These are phyloP conservation scores for Populus hybrid DNA, from an alignment of 441 rosid genomes.

Conservation along the genomic window DNA sequence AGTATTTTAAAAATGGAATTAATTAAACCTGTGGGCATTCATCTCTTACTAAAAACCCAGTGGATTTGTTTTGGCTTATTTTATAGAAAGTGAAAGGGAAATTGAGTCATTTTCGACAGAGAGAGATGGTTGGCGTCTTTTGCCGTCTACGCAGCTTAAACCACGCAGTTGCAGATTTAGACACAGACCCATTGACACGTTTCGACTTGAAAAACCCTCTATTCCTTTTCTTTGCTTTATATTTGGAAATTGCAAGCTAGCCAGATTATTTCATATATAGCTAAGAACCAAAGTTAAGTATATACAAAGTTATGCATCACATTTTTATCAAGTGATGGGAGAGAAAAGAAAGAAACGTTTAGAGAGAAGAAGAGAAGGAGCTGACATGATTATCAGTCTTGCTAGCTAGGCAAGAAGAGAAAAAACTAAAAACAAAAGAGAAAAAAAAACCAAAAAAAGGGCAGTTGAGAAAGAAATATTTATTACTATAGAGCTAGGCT, in stretches of 20 bases:
- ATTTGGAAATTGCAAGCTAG: background rate
- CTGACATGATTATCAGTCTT: slow-evolving; percentile 21
- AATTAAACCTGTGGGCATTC: slow-evolving; percentile 29
- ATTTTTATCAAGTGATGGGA: background rate
- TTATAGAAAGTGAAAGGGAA: slow-evolving; percentile 19
- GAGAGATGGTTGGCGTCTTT: slow-evolving; percentile 50
- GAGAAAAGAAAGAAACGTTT: slow-evolving; percentile 10
- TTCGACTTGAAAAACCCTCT: slow-evolving; percentile 21
- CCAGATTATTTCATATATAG: slow-evolving; percentile 20
- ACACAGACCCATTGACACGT: slow-evolving; percentile 38
- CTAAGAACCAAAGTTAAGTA: slow-evolving; percentile 18
- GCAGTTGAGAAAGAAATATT: slow-evolving; percentile 33
- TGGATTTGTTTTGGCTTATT: slow-evolving; percentile 22
- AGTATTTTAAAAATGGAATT: background rate
- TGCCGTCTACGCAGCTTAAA: slow-evolving; percentile 54
- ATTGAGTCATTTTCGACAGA: slow-evolving; percentile 41
- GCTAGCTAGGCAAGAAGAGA: slow-evolving; percentile 39
- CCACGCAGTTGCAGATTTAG: slow-evolving; percentile 39
- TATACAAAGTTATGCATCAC: slow-evolving; percentile 1
- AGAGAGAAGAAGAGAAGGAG: background rate
- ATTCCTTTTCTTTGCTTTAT: background rate
- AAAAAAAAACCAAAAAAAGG: slow-evolving; percentile 20
- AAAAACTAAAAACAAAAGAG: background rate
- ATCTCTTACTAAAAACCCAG: slow-evolving; percentile 26
- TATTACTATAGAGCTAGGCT: slow-evolving; percentile 26